These are phyloP conservation scores for Leishmania major DNA, from an alignment of 208 protist species.

Conservation along the genomic window DNA sequence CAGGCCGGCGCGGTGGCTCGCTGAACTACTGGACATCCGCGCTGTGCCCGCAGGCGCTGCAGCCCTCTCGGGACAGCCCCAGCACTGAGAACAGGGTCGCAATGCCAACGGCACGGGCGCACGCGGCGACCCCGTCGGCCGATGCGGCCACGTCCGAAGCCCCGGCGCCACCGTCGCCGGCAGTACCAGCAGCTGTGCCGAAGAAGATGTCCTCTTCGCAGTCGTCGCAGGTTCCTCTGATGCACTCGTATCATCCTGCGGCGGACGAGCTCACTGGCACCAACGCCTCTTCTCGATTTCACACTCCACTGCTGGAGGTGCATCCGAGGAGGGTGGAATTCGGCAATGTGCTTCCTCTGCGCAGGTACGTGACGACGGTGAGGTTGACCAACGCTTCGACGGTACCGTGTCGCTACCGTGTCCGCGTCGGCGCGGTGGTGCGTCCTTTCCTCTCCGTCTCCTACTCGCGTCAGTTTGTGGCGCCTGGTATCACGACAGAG, in stretches of 20 bases:
- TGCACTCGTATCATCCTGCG: slow-evolving; percentile 26
- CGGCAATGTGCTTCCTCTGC: slow-evolving; percentile 46
- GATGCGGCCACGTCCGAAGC: background rate
- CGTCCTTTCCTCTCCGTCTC: slow-evolving; percentile 41
- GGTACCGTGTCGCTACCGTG: slow-evolving; percentile 82
- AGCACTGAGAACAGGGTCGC: background rate
- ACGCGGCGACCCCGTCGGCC: background rate
- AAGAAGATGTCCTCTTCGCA: background rate
- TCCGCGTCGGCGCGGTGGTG: slow-evolving; percentile 31
- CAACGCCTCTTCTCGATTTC: slow-evolving; percentile 25
- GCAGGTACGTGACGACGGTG: slow-evolving; percentile 52
- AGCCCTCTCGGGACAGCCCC: background rate
- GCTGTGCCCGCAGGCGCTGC: slow-evolving; percentile 8
- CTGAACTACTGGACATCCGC: slow-evolving; percentile 27
- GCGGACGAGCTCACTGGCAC: slow-evolving; percentile 16
- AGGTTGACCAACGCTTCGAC: slow-evolving; percentile 74
- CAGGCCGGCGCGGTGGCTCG: background rate
- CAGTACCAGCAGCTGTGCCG: background rate
- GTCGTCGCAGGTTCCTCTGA: slow-evolving; percentile 16
- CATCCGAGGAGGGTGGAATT: slow-evolving; percentile 44
- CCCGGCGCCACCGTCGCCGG: background rate
- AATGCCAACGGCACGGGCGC: background rate
- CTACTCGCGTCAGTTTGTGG: slow-evolving; percentile 77
- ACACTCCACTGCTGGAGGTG: slow-evolving; percentile 25
- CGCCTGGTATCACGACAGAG: slow-evolving; percentile 67